Percentiles rank a stretch among this genome's conserved stretches.
Conservation (phyloP, 2,329 filamentous ascomycete species). For the Penicillium italicum region DNA sequence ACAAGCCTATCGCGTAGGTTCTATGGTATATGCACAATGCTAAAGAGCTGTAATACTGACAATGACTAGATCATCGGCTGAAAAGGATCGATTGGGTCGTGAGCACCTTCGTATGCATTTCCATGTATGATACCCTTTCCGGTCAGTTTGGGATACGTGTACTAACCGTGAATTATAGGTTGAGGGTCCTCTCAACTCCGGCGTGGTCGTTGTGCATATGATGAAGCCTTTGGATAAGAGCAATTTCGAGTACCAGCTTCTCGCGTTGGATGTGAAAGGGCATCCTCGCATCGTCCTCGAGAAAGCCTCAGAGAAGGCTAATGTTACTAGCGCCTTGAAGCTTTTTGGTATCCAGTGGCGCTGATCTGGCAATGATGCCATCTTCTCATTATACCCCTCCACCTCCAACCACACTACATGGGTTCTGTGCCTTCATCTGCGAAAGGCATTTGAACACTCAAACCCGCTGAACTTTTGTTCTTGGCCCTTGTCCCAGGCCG, state of each 20-base stretch:
- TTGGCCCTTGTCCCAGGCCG: background rate
- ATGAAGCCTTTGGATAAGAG: constrained; percentile 61
- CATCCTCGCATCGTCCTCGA: constrained; percentile 47
- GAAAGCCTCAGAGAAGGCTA: constrained; percentile 40
- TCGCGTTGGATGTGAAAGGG: constrained; percentile 76
- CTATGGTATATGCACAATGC: background rate
- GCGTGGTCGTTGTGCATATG: constrained; percentile 75
- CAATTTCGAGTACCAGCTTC: constrained; percentile 73
- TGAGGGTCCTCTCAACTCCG: constrained; percentile 70
- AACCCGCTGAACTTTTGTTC: background rate
- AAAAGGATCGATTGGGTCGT: constrained; percentile 68
- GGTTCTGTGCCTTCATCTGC: background rate
- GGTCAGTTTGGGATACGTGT: background rate
- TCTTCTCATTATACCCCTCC: constrained; percentile 1
- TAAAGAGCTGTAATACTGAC: background rate
- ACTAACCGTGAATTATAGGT: constrained; percentile 51
- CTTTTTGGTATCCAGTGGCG: constrained; percentile 51
- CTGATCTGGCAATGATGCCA: constrained; percentile 12
- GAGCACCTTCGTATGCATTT: constrained; percentile 85
- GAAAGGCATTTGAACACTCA: background rate
- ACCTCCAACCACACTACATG: background rate
- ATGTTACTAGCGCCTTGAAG: constrained; percentile 45
- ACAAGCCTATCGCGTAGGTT: constrained; percentile 53
- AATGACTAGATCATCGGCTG: constrained; percentile 56
- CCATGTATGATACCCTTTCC: constrained; percentile 53